Percentiles rank a stretch among this genome's conserved stretches.
phyloP scores from a whole-genome alignment of 306 rosid species.

The Vicia sativa region DNA sequence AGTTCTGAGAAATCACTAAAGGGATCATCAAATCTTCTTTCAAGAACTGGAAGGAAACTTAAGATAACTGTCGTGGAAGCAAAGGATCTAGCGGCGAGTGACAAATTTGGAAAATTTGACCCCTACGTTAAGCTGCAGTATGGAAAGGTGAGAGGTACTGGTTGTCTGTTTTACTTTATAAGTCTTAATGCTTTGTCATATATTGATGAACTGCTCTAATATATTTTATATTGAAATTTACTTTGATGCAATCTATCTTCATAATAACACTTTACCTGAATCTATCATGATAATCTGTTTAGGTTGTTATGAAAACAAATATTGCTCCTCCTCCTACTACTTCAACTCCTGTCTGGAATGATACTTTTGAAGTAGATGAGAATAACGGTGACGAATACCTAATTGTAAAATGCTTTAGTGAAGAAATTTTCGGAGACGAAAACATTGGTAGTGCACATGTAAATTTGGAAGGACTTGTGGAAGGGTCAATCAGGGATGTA shows the following conservation, averaged over 20 bases:
- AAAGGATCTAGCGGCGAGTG: slow-evolving; percentile 67
- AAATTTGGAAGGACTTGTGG: slow-evolving; percentile 87
- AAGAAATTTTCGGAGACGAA: slow-evolving; percentile 82
- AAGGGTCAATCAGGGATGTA: slow-evolving; percentile 69
- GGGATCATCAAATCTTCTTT: slow-evolving; percentile 68
- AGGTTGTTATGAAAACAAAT: slow-evolving; percentile 72
- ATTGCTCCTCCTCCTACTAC: slow-evolving; percentile 48
- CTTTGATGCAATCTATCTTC: slow-evolving; percentile 3
- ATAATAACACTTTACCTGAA: slow-evolving; percentile 24
- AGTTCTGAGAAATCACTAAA: slow-evolving; percentile 51
- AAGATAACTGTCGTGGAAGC: slow-evolving; percentile 73
- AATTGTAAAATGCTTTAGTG: slow-evolving; percentile 68
- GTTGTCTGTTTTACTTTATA: slow-evolving; percentile 7
- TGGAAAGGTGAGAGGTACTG: slow-evolving; percentile 71
- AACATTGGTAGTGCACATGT: slow-evolving; percentile 87
- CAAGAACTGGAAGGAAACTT: slow-evolving; percentile 89
- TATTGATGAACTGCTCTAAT: slow-evolving; percentile 10
- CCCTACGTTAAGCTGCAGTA: slow-evolving; percentile 80
- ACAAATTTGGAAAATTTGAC: slow-evolving; percentile 66
- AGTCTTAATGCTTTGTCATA: slow-evolving; percentile 11
- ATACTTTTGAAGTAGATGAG: slow-evolving; percentile 85
- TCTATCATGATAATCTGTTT: slow-evolving; percentile 38
- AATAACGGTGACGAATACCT: slow-evolving; percentile 79
- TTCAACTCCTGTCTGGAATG: slow-evolving; percentile 72
- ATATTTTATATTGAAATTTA: slow-evolving; percentile 23